phyloP scores from a whole-genome alignment of 176 grass and related monocot genomes.

The Oryza brachyantha region DNA sequence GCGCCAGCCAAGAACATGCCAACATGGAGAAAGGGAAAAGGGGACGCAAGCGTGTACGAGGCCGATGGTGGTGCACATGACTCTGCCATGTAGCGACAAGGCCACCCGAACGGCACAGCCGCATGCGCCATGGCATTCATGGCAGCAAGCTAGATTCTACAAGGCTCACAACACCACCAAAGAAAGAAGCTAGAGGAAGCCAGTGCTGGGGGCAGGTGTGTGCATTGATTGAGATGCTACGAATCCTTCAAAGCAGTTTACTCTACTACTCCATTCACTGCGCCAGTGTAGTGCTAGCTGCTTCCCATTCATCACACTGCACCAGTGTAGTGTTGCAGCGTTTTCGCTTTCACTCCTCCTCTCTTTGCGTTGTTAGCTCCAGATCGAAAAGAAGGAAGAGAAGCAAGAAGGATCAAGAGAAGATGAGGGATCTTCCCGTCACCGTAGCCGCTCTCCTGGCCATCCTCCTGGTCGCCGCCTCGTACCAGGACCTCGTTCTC shows the following conservation, averaged over 20 bases:
- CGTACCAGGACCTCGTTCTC: constrained; percentile 18
- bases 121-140: too few relatives aligned
- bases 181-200: not conserved
- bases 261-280: not conserved
- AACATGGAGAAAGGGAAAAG: too few relatives aligned
- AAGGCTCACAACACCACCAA: not conserved
- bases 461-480: not conserved
- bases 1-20: not conserved
- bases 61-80: not conserved
- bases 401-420: not conserved
- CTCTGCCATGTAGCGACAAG: not conserved
- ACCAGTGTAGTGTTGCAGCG: not conserved
- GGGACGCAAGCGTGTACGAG: not conserved
- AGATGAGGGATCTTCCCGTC: constrained; percentile 10
- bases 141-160: too few relatives aligned
- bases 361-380: too few relatives aligned
- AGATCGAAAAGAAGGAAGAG: too few relatives aligned
- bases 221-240: constrained; percentile 6
- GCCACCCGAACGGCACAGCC: not conserved
- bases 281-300: too few relatives aligned
- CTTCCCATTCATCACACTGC: too few relatives aligned
- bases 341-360: not conserved
- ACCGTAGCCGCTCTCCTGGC: not conserved
- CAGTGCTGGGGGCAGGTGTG: too few relatives aligned
- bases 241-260: not conserved